Evolutionary conservation across 768 basidiomycete species (phyloP).

Genomic region (Boletus sp.): DNA sequence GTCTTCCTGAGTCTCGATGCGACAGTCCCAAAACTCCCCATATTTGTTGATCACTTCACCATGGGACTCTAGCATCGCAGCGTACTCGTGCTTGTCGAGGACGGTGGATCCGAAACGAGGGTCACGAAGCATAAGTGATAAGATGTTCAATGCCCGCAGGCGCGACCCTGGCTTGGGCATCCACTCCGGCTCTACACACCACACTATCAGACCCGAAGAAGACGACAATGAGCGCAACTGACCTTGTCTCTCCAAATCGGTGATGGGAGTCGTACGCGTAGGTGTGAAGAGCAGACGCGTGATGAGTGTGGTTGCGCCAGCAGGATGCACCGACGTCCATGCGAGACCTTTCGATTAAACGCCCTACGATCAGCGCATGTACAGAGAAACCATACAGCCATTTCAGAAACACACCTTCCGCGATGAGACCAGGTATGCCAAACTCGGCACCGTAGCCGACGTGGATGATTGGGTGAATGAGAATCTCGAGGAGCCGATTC

Average conservation of each 20-base stretch:
- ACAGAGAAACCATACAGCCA: background rate
- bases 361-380: background rate
- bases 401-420: slow-evolving; percentile 46
- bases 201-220: background rate
- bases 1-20: slow-evolving; percentile 35
- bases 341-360: slow-evolving; percentile 49
- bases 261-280: slow-evolving; percentile 17
- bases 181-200: slow-evolving; percentile 20
- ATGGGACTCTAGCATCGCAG: slow-evolving; percentile 34
- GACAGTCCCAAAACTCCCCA: slow-evolving; percentile 45
- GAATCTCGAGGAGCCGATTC: slow-evolving; percentile 52
- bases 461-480: slow-evolving; percentile 68
- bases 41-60: slow-evolving; percentile 42
- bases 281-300: slow-evolving; percentile 31
- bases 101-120: slow-evolving; percentile 30
- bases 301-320: slow-evolving; percentile 35
- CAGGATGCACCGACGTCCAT: slow-evolving; percentile 48
- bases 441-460: slow-evolving; percentile 64
- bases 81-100: slow-evolving; percentile 34
- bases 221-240: background rate
- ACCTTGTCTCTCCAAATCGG: slow-evolving; percentile 22
- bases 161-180: slow-evolving; percentile 33
- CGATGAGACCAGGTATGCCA: slow-evolving; percentile 54
- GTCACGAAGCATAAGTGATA: slow-evolving; percentile 55
- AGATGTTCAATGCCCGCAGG: slow-evolving; percentile 45